Evolutionary conservation across 495 filamentous ascomycete species (phyloP).

Genomic region (Penicillium antarcticum): DNA sequence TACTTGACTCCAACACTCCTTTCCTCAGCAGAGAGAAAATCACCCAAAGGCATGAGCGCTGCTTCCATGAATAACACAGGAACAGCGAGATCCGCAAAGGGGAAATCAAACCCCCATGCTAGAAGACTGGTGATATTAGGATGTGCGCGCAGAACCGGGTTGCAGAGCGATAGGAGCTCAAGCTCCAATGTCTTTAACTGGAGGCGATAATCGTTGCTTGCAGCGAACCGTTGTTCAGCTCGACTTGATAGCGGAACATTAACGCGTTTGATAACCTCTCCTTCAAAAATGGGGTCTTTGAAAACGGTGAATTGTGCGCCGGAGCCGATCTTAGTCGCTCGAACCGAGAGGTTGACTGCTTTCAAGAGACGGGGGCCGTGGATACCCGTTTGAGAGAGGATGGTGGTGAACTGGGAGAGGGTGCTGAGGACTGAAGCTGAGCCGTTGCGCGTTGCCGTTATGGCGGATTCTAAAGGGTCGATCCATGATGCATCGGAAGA

Average conservation of each 20-base stretch:
- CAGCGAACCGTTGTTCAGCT: slow-evolving; percentile 3
- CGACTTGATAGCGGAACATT: slow-evolving; percentile 6
- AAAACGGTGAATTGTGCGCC: slow-evolving; percentile 18
- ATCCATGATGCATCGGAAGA: slow-evolving; percentile 11
- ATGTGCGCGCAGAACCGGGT: slow-evolving; percentile 7
- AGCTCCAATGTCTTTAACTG: slow-evolving; percentile 5
- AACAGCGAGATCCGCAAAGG: slow-evolving; percentile 14
- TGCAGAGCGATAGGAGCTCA: slow-evolving; percentile 11
- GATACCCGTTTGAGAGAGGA: slow-evolving; percentile 20
- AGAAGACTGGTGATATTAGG: slow-evolving; percentile 18
- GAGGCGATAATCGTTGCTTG: slow-evolving; percentile 6
- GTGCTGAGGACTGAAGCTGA: slow-evolving; percentile 14
- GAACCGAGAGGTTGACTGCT: slow-evolving; percentile 6
- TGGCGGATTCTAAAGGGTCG: slow-evolving; percentile 9
- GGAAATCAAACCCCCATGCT: slow-evolving; percentile 25
- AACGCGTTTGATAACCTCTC: slow-evolving; percentile 19
- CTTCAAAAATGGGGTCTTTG: slow-evolving; percentile 16
- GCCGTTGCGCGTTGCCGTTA: slow-evolving; percentile 21
- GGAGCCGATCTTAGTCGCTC: slow-evolving; percentile 13
- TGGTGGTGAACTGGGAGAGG: slow-evolving; percentile 20
- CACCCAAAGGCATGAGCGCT: slow-evolving; percentile 13
- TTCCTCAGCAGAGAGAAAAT: slow-evolving; percentile 7
- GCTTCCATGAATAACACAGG: slow-evolving; percentile 21
- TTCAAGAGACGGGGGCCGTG: slow-evolving; percentile 18
- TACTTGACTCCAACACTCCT: slow-evolving; percentile 8